phyloP scores from a whole-genome alignment of 768 basidiomycete genomes.

The Panellus pusillus region DNA sequence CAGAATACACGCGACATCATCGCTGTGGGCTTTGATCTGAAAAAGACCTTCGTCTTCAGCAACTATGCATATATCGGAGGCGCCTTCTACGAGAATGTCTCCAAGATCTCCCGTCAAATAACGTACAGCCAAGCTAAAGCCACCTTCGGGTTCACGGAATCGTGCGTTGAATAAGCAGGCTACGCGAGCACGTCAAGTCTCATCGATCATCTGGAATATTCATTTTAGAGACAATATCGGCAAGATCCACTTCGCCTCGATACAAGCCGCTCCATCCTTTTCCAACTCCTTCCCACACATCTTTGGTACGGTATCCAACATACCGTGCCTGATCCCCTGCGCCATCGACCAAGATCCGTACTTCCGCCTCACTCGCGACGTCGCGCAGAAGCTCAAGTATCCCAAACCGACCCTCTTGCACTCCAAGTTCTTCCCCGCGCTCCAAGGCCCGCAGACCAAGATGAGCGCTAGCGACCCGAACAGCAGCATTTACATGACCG shows the following conservation, averaged over 20 bases:
- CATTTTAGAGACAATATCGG: conserved; percentile 89
- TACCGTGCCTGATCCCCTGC: conserved; percentile 95
- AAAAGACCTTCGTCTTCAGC: conserved; percentile 97
- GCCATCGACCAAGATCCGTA: conserved; percentile 98
- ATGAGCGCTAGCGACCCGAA: conserved; percentile 97
- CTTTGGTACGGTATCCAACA: conserved; percentile 76
- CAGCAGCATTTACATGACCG: conserved; percentile 95
- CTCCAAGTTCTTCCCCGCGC: conserved; percentile 96
- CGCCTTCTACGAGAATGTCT: conserved; percentile 91
- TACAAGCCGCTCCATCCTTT: conserved; percentile 96
- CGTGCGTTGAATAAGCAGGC: conserved; percentile 43
- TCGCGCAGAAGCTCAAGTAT: conserved; percentile 91
- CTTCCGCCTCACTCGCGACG: conserved; percentile 97
- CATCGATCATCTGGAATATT: background rate
- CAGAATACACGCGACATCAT: conserved; percentile 96
- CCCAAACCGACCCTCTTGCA: conserved; percentile 92
- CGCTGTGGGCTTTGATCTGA: conserved; percentile 87
- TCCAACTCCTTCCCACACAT: conserved; percentile 99
- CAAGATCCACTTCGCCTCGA: conserved; percentile 92
- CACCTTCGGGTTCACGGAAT: conserved; percentile 95
- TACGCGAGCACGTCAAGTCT: no score
- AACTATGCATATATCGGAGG: conserved; percentile 90
- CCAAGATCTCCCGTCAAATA: conserved; percentile 89
- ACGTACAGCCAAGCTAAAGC: conserved; percentile 92
- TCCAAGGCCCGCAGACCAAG: conserved; percentile 97